A percentile compares a stretch with the other conserved stretches of the same genome.
Conservation (phyloP, 192 early-diverging fungal species). For the Mortierella hygrophila region DNA sequence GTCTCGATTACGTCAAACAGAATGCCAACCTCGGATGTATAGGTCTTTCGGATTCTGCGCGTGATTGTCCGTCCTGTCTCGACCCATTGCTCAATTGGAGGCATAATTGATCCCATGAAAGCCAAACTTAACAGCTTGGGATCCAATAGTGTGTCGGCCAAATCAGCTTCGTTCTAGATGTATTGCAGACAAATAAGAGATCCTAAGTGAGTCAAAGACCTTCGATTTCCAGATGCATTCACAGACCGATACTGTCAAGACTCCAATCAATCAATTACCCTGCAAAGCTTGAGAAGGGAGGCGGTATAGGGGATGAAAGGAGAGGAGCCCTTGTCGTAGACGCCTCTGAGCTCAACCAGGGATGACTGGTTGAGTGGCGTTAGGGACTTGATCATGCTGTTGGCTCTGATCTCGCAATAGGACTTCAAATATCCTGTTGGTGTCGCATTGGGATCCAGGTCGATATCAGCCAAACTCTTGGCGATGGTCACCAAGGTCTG, state of each 20-base stretch:
- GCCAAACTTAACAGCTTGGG: slow-evolving; percentile 47
- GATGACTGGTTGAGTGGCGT: slow-evolving; percentile 62
- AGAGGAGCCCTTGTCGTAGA: slow-evolving; percentile 73
- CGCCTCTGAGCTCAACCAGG: slow-evolving; percentile 58
- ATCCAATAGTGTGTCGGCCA: slow-evolving; percentile 70
- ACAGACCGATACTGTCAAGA: not conserved
- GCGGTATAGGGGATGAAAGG: slow-evolving; percentile 73
- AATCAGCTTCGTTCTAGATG: slow-evolving; percentile 71
- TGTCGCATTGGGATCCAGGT: slow-evolving; percentile 61
- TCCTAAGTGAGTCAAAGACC: not conserved
- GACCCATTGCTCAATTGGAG: slow-evolving; percentile 55
- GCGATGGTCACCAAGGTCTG: slow-evolving; percentile 56
- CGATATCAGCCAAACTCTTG: slow-evolving; percentile 63
- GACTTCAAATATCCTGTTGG: slow-evolving; percentile 67
- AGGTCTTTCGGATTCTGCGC: slow-evolving; percentile 30
- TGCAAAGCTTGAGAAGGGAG: slow-evolving; percentile 70
- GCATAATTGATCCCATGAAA: slow-evolving; percentile 57
- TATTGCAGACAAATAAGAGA: not conserved
- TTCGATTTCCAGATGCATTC: not conserved
- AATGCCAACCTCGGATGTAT: slow-evolving; percentile 43
- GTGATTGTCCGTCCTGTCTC: slow-evolving; percentile 38
- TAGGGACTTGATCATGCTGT: slow-evolving; percentile 71
- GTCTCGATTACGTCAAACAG: slow-evolving; percentile 53
- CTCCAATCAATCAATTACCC: slow-evolving; percentile 54
- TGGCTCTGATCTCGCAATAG: slow-evolving; percentile 79